phyloP scores from a whole-genome alignment of 331 rosid species.

The Rosa hybrid region DNA sequence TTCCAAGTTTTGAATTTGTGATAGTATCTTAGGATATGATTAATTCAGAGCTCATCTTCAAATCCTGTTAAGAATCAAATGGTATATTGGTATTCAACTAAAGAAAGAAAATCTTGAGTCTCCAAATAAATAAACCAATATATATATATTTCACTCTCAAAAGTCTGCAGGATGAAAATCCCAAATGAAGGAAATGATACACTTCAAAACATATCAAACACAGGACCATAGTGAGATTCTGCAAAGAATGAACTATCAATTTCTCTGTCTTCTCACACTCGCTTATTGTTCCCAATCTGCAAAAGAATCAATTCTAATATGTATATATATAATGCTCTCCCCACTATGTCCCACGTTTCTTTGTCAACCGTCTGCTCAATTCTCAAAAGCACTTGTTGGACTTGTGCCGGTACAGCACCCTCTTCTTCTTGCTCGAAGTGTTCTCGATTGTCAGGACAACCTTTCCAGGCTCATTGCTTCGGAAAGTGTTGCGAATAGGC shows the following conservation, averaged over 20 bases:
- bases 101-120: not conserved
- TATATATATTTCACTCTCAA: conserved; percentile 11
- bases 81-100: not conserved
- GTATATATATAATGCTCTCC: not conserved
- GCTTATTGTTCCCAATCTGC: conserved; percentile 4
- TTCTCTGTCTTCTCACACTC: conserved; percentile 3
- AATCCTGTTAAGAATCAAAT: not conserved
- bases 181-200: not conserved
- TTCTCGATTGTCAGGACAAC: conserved; percentile 64
- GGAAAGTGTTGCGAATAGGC: conserved; percentile 66
- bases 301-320: conserved; percentile 16
- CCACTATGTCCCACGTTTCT: not conserved
- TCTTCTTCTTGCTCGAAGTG: conserved; percentile 65
- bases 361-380: not conserved
- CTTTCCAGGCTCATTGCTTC: conserved; percentile 71
- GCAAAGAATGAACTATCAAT: conserved; percentile 11
- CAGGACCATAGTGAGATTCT: conserved; percentile 21
- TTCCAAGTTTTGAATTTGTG: no score
- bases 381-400: conserved; percentile 45
- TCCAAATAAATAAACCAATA: not conserved
- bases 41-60: not conserved
- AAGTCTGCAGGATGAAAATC: not conserved
- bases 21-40: no score
- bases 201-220: conserved; percentile 16
- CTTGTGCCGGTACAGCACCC: conserved; percentile 69